These are phyloP conservation scores for Senecio squalidus DNA, from an alignment of 140 eudicot genomes.

Conservation along the genomic window DNA sequence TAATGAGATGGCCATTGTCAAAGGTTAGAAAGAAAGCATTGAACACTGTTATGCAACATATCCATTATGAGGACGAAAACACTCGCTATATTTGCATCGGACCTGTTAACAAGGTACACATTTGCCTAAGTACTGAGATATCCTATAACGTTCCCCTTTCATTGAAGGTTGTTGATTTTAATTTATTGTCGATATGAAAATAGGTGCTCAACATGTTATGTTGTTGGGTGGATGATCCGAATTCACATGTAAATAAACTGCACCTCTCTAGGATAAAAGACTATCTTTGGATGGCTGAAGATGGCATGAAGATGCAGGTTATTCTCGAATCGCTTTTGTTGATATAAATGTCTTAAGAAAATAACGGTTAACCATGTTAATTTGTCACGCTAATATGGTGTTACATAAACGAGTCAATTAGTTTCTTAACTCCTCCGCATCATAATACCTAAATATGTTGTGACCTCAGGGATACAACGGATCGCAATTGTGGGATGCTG, in stretches of 20 bases:
- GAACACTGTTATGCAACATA: constrained; percentile 24
- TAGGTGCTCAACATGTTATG: constrained; percentile 96
- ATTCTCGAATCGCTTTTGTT: neutral
- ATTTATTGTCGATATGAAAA: no score
- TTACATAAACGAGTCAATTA: no score
- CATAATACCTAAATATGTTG: no score
- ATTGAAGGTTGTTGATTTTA: no score
- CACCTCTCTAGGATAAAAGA: constrained; percentile 86
- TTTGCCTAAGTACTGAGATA: neutral
- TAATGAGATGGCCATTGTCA: constrained; percentile 52
- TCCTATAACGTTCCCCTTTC: no score
- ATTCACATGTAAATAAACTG: constrained; percentile 86
- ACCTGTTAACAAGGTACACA: constrained; percentile 60
- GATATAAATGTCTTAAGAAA: neutral
- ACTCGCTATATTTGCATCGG: constrained; percentile 52
- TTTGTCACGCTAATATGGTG: no score
- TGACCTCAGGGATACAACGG: constrained; percentile 54
- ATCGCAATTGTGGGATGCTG: constrained; percentile 60
- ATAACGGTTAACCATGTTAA: no score
- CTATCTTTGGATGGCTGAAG: constrained; percentile 95
- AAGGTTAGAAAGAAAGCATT: constrained; percentile 54
- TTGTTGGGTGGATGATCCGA: constrained; percentile 97
- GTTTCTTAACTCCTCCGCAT: no score
- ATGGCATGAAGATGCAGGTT: constrained; percentile 99
- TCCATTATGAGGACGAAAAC: constrained; percentile 52